Percentiles rank a stretch among this genome's conserved stretches.
Conservation (phyloP, 768 basidiomycete species). For the Lepiota brunneoincarnata region DNA sequence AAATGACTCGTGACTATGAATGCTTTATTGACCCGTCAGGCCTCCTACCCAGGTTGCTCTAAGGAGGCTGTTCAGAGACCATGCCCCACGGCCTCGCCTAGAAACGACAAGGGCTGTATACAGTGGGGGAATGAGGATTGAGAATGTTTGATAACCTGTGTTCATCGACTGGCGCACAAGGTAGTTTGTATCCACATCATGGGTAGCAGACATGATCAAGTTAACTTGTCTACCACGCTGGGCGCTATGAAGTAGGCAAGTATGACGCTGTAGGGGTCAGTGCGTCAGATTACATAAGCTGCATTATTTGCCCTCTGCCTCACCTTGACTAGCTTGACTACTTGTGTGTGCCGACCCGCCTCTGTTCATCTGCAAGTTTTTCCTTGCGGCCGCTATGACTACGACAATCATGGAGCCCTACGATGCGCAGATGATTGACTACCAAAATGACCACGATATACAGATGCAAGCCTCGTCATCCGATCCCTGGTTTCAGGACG, state of each 20-base stretch:
- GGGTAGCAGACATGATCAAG: constrained; percentile 24
- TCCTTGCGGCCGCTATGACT: constrained; percentile 9
- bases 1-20: constrained; percentile 3
- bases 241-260: background rate
- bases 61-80: constrained; percentile 60
- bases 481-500: constrained; percentile 17
- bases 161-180: constrained; percentile 63
- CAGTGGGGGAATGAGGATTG: constrained; percentile 58
- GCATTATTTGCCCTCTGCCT: background rate
- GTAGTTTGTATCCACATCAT: constrained; percentile 58
- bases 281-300: constrained; percentile 10
- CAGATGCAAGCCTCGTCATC: constrained; percentile 16
- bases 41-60: constrained; percentile 77
- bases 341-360: background rate
- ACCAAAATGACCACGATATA: constrained; percentile 15
- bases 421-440: constrained; percentile 18
- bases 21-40: constrained; percentile 39
- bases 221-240: background rate
- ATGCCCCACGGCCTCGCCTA: constrained; percentile 50
- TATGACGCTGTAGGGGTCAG: constrained; percentile 11
- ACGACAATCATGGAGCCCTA: constrained; percentile 11
- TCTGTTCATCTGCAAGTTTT: constrained; percentile 4
- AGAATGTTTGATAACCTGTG: constrained; percentile 66
- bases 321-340: background rate
- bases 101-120: constrained; percentile 54